Evolutionary conservation across 768 basidiomycete species (phyloP).

Genomic region (Coprinopsis marcescibilis): DNA sequence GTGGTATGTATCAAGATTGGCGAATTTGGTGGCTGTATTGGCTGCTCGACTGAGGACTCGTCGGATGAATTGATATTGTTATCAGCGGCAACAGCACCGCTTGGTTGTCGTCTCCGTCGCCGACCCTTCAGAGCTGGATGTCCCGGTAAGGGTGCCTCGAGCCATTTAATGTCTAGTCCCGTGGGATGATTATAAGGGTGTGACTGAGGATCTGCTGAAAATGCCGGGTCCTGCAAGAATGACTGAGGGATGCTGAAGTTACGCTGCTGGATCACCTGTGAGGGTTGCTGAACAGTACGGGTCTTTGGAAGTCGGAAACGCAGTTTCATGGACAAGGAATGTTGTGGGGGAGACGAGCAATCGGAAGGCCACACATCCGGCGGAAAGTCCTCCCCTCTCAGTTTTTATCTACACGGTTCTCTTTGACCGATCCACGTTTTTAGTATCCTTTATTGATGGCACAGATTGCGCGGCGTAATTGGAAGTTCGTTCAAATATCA

Average conservation of each 20-base stretch:
- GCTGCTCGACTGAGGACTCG: slow-evolving; percentile 19
- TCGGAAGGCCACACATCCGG: too few relatives aligned
- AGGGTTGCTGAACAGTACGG: not conserved
- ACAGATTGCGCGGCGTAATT: too few relatives aligned
- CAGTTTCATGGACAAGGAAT: not conserved
- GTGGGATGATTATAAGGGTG: slow-evolving; percentile 37
- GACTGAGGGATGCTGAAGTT: slow-evolving; percentile 21
- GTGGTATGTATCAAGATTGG: slow-evolving; percentile 20
- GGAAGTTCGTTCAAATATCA: too few relatives aligned
- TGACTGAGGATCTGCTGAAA: slow-evolving; percentile 48
- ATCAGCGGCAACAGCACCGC: slow-evolving; percentile 4
- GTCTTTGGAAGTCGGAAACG: not conserved
- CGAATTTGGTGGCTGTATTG: slow-evolving; percentile 30
- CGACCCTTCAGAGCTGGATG: slow-evolving; percentile 26
- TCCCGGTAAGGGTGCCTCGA: slow-evolving; percentile 22
- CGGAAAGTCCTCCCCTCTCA: too few relatives aligned
- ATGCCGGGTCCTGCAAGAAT: slow-evolving; percentile 46
- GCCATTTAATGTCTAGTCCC: slow-evolving; percentile 23
- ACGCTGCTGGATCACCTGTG: slow-evolving; percentile 3
- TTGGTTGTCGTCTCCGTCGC: slow-evolving; percentile 11
- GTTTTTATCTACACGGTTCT: too few relatives aligned
- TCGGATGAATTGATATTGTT: slow-evolving; percentile 6
- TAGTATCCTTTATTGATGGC: too few relatives aligned
- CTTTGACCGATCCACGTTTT: too few relatives aligned
- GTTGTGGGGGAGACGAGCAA: not conserved